Base-by-base conservation (phyloP, 2,329 filamentous ascomycete species). In the Diaporthe vaccinii region DNA sequence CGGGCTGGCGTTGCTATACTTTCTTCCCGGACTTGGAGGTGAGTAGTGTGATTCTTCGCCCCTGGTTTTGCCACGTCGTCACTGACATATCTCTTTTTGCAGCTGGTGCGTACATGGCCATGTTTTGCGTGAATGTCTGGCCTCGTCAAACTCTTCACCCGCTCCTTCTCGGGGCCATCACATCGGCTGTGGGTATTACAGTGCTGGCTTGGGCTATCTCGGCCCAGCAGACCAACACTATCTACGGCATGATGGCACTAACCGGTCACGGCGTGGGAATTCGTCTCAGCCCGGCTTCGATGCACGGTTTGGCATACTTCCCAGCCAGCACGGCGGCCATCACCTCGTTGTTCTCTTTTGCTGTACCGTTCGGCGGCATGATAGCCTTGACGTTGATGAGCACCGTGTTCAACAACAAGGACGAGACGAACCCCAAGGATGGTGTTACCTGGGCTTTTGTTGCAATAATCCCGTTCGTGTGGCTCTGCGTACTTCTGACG, bases 401-500 rank as follows among this genome's bases (percentile, higher is more conserved):
- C 20, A 87, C 89, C 12, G 91, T 94, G 1, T 93, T 93, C 81
- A 93, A 93, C 79, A 94, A 94, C 76, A 83, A 72, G 57, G 76
- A 75, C 74, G 79, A 74, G n/a, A n/a, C 22, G n/a, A 71, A 78
- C 31, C 75, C 71, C 15, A 74, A 79, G 77, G 86, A 86, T 75
- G 92, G 91, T 0, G 89, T 93, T n/a, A 89, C 91, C 77, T 92
- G 91, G 89, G 90, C 91, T 0, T 92, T 92, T 78, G 86, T 93
- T 53, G 85, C 91, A 0, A 87, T 94, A 51, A 82, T 90, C 17
- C 91, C 91, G 0, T 88, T 93, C 74, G 86, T 93, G 83, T 81
- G 84, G 36, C 39, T 85, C 78, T 81, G 81, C 34, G 78, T 82
- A 2, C 6, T 84, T 3, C 74, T 77, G 9, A 79, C 82, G 12